Conservation (phyloP, 2,329 filamentous ascomycete genomes). For the Pseudogymnoascus sp. region DNA sequence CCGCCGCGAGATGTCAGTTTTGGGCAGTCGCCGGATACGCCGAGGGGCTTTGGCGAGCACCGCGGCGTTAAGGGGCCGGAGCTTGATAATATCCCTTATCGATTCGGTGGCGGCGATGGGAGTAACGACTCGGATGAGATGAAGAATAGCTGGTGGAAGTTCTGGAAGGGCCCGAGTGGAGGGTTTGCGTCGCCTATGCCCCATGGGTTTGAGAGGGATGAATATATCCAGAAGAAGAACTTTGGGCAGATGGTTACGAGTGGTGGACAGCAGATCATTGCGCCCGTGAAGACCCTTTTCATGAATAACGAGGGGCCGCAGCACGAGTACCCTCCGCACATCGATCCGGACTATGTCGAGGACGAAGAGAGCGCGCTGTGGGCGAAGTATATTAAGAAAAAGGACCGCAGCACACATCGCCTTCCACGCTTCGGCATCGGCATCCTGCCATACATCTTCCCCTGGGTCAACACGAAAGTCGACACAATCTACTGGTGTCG, state of each 20-base stretch:
- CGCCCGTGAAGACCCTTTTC: neutral
- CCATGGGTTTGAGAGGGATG: constrained; percentile 40
- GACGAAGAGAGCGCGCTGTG: constrained; percentile 62
- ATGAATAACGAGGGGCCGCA: constrained; percentile 22
- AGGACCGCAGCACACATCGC: constrained; percentile 77
- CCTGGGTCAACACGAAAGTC: constrained; percentile 77
- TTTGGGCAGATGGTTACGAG: constrained; percentile 2
- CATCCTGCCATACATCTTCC: constrained; percentile 26
- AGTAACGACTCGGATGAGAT: neutral
- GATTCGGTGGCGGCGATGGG: neutral
- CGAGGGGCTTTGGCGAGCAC: neutral
- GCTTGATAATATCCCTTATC: constrained; percentile 4
- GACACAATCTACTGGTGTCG: constrained; percentile 92
- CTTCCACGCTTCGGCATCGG: constrained; percentile 52
- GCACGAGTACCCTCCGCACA: constrained; percentile 51
- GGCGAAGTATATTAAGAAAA: constrained; percentile 73
- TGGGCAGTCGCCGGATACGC: neutral
- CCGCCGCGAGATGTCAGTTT: neutral
- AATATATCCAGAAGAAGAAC: neutral
- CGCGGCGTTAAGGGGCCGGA: neutral
- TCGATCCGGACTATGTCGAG: constrained; percentile 53
- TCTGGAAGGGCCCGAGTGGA: constrained; percentile 56
- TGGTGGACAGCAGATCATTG: neutral
- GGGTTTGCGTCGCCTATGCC: constrained; percentile 55
- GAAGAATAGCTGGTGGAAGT: constrained; percentile 46